These are phyloP conservation scores for Leishmania braziliensis DNA, from an alignment of 208 protist genomes.

Conservation along the genomic window DNA sequence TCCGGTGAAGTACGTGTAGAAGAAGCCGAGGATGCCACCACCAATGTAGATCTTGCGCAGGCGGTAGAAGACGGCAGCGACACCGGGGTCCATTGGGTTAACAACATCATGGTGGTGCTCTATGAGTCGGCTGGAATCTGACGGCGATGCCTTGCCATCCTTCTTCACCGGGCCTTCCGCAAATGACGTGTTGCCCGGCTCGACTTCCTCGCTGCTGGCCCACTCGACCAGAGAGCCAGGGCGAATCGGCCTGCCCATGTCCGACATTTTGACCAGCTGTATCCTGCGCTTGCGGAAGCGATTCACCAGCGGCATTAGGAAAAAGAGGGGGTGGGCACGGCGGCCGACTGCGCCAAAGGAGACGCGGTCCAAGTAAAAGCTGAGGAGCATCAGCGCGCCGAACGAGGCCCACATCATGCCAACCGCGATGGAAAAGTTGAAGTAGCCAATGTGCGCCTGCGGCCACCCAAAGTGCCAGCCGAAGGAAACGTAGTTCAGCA, in stretches of 20 bases:
- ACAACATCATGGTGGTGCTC: conserved; percentile 51
- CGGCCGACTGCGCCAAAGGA: conserved; percentile 64
- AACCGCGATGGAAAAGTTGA: conserved; percentile 53
- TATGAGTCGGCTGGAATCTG: conserved; percentile 22
- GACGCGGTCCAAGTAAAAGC: conserved; percentile 87
- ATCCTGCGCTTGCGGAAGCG: conserved; percentile 38
- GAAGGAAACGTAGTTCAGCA: conserved; percentile 60
- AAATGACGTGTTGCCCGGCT: conserved; percentile 3
- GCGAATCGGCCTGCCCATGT: conserved; percentile 30
- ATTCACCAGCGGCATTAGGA: conserved; percentile 50
- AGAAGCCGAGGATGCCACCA: conserved; percentile 62
- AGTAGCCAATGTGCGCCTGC: conserved; percentile 40
- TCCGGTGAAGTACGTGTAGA: conserved; percentile 73
- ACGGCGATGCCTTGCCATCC: background rate
- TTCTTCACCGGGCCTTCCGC: conserved; percentile 22
- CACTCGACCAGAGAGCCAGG: conserved; percentile 27
- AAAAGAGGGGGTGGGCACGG: conserved; percentile 73
- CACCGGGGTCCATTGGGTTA: conserved; percentile 28
- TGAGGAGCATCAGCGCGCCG: conserved; percentile 65
- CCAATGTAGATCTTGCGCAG: conserved; percentile 67
- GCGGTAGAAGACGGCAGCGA: conserved; percentile 49
- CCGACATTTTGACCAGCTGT: conserved; percentile 34
- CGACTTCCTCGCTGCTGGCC: conserved; percentile 2
- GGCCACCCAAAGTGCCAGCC: conserved; percentile 44
- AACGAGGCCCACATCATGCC: conserved; percentile 83